A percentile compares a stretch with the other conserved stretches of the same genome.
These are phyloP conservation scores for Hypoxylon rubiginosum DNA, from an alignment of 2,329 filamentous ascomycete species.

Conservation along the genomic window DNA sequence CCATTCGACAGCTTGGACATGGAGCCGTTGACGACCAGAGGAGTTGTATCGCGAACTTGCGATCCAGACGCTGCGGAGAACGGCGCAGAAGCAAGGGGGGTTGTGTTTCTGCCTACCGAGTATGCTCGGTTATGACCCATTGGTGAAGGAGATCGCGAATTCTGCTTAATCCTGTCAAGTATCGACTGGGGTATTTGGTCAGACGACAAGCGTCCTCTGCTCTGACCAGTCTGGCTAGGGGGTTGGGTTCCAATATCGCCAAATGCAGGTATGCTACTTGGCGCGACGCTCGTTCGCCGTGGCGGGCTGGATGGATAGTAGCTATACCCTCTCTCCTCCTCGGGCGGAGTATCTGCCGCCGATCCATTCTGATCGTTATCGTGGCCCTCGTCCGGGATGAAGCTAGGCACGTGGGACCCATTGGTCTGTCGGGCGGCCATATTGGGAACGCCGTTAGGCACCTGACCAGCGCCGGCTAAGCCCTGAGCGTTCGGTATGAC, in stretches of 20 bases:
- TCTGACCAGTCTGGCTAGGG: slow-evolving; percentile 50
- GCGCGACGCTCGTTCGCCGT: slow-evolving; percentile 45
- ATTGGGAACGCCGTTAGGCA: slow-evolving; percentile 55
- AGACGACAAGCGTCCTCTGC: slow-evolving; percentile 63
- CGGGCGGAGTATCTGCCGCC: slow-evolving; percentile 60
- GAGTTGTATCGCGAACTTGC: slow-evolving; percentile 52
- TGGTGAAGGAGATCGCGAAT: slow-evolving; percentile 69
- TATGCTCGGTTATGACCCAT: slow-evolving; percentile 63
- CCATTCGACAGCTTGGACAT: slow-evolving; percentile 49
- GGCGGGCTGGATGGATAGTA: slow-evolving; percentile 54
- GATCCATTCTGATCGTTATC: slow-evolving; percentile 62
- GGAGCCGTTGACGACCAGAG: slow-evolving; percentile 60
- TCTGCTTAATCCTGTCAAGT: slow-evolving; percentile 66
- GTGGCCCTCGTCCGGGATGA: slow-evolving; percentile 65
- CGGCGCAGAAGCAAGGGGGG: slow-evolving; percentile 57
- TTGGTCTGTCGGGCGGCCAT: slow-evolving; percentile 60
- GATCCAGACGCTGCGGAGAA: slow-evolving; percentile 53
- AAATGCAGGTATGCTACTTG: slow-evolving; percentile 60
- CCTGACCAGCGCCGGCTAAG: slow-evolving; percentile 51
- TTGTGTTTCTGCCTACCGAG: slow-evolving; percentile 57
- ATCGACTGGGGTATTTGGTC: slow-evolving; percentile 68
- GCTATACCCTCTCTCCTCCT: slow-evolving; percentile 61
- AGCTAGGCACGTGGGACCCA: slow-evolving; percentile 66
- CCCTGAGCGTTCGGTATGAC: slow-evolving; percentile 50
- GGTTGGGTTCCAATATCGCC: slow-evolving; percentile 60